Evolutionary conservation across 768 basidiomycete genomes (phyloP).

Genomic region (Galerina marginata): DNA sequence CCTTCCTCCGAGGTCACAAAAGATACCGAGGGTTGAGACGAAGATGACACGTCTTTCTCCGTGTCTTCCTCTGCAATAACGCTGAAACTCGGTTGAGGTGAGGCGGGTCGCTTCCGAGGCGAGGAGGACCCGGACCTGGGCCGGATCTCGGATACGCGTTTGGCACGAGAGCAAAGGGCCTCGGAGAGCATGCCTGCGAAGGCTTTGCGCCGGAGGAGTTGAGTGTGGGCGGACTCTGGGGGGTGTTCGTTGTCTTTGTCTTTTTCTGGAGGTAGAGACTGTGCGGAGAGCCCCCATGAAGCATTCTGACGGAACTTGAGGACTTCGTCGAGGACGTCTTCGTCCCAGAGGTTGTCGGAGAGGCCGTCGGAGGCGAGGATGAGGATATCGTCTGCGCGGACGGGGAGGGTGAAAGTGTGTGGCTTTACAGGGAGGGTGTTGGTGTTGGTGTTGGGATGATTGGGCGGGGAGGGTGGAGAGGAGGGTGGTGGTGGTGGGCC

Average conservation of each 20-base stretch:
- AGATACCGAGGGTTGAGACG: conserved; percentile 7
- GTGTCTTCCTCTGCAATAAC: conserved; percentile 19
- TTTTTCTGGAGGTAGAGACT: neutral
- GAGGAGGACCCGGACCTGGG: conserved; percentile 3
- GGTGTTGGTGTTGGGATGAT: conserved; percentile 51
- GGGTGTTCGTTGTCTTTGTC: too few species aligned
- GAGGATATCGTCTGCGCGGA: conserved; percentile 73
- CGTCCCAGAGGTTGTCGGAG: conserved; percentile 88
- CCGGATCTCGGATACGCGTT: conserved; percentile 64
- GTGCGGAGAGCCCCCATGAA: conserved; percentile 12
- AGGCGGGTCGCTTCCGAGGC: conserved; percentile 7
- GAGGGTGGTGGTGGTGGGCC: conserved; percentile 38
- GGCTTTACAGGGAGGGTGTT: conserved; percentile 23
- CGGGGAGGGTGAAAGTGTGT: conserved; percentile 71
- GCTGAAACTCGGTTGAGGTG: conserved; percentile 13
- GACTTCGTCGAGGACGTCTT: conserved; percentile 85
- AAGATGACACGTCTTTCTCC: neutral
- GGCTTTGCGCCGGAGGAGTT: conserved; percentile 41
- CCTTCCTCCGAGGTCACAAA: conserved; percentile 14
- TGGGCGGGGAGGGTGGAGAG: conserved; percentile 27
- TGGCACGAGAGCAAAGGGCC: conserved; percentile 80
- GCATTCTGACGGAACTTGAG: conserved; percentile 50
- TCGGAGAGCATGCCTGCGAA: conserved; percentile 77
- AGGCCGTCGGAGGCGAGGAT: conserved; percentile 85
- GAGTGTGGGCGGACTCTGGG: conserved; percentile 9